phyloP scores from a whole-genome alignment of 148 eudicot genomes.

The Fallopia convolvulus region DNA sequence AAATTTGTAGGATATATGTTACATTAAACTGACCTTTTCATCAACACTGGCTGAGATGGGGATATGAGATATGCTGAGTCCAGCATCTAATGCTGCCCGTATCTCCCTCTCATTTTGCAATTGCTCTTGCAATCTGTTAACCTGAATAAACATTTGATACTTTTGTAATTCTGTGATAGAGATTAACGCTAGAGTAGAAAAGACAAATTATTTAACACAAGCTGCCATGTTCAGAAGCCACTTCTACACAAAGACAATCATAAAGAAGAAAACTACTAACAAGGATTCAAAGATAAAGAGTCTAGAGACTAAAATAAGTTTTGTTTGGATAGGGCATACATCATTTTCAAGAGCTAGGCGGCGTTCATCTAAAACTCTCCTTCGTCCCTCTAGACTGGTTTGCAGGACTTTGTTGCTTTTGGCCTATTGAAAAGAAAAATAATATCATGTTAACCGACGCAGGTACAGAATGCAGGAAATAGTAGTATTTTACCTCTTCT shows the following conservation, averaged over 20 bases:
- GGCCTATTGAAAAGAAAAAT: slow-evolving; percentile 31
- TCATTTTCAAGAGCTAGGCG: slow-evolving; percentile 75
- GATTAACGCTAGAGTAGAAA: background rate
- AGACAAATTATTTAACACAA: background rate
- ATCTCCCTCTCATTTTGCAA: slow-evolving; percentile 71
- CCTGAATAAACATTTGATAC: slow-evolving; percentile 35
- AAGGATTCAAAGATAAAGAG: background rate
- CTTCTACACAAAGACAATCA: too few species aligned
- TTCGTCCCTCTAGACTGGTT: slow-evolving; percentile 49
- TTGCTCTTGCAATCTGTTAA: slow-evolving; percentile 59
- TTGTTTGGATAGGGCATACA: slow-evolving; percentile 29
- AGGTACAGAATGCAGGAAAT: background rate
- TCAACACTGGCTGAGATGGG: slow-evolving; percentile 29
- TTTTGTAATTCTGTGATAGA: background rate
- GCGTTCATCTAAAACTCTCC: slow-evolving; percentile 51
- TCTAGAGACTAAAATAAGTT: background rate
- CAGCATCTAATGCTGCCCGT: slow-evolving; percentile 55
- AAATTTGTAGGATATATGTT: background rate
- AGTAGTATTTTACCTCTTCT: slow-evolving; percentile 41
- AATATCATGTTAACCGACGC: background rate
- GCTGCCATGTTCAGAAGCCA: too few species aligned
- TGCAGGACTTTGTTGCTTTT: slow-evolving; percentile 44
- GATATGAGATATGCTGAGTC: slow-evolving; percentile 27
- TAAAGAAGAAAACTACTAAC: too few species aligned
- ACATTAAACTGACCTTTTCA: slow-evolving; percentile 45